phyloP scores from a whole-genome alignment of 495 filamentous ascomycete genomes.

The Penicillium desertorum region DNA sequence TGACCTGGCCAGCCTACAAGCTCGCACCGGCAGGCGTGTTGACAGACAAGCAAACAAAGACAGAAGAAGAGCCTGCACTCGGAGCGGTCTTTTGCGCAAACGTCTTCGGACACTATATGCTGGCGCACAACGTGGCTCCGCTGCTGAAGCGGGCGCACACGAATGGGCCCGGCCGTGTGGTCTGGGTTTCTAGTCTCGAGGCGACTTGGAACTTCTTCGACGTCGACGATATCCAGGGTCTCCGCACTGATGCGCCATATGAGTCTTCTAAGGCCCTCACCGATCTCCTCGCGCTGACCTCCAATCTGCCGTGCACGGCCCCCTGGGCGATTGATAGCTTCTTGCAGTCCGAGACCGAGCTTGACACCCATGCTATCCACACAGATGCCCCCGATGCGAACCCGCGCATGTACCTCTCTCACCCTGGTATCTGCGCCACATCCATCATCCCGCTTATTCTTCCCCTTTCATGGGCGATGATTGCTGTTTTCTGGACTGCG shows the following conservation, averaged over 20 bases:
- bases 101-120: slow-evolving; percentile 92
- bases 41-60: slow-evolving; percentile 36
- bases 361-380: slow-evolving; percentile 9
- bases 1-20: slow-evolving; percentile 82
- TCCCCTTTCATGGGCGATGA: slow-evolving; percentile 63
- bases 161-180: slow-evolving; percentile 58
- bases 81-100: slow-evolving; percentile 88
- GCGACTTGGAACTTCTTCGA: slow-evolving; percentile 56
- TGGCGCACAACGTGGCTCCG: slow-evolving; percentile 74
- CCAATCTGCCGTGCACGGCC: slow-evolving; percentile 60
- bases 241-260: slow-evolving; percentile 63
- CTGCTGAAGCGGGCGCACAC: slow-evolving; percentile 58
- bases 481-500: slow-evolving; percentile 64
- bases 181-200: slow-evolving; percentile 86
- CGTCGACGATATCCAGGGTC: slow-evolving; percentile 72
- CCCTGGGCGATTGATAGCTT: slow-evolving; percentile 53
- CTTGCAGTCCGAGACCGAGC: slow-evolving; percentile 37
- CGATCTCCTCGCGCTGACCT: slow-evolving; percentile 77
- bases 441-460: slow-evolving; percentile 69
- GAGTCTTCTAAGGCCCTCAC: slow-evolving; percentile 83
- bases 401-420: slow-evolving; percentile 63
- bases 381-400: slow-evolving; percentile 41
- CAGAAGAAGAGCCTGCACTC: slow-evolving; percentile 53
- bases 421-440: slow-evolving; percentile 85
- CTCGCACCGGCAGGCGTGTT: slow-evolving; percentile 57